A percentile compares a stretch with the other conserved stretches of the same genome.
These are phyloP conservation scores for Hypomontagnella submonticulosa DNA, from an alignment of 495 filamentous ascomycete genomes.

Conservation along the genomic window DNA sequence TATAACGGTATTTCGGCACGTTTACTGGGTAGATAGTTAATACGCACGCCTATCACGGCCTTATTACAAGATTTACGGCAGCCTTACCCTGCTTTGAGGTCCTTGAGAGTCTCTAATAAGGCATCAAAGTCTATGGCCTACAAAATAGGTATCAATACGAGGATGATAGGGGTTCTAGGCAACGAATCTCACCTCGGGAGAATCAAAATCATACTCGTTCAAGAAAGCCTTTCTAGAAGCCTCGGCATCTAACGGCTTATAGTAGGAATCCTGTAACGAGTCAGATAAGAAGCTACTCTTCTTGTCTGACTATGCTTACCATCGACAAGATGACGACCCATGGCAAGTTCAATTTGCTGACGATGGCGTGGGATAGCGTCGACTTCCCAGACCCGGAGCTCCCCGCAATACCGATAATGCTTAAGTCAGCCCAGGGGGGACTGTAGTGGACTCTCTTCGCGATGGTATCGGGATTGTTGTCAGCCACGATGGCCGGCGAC, in stretches of 20 bases:
- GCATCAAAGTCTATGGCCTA: slow-evolving; percentile 93
- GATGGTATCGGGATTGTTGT: slow-evolving; percentile 50
- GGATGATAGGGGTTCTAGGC: background rate
- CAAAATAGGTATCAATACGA: slow-evolving; percentile 30
- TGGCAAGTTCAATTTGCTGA: slow-evolving; percentile 86
- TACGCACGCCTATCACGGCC: slow-evolving; percentile 1
- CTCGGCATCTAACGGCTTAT: slow-evolving; percentile 83
- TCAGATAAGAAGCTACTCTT: slow-evolving; percentile 31
- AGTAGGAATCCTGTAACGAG: slow-evolving; percentile 85
- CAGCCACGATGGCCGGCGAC: slow-evolving; percentile 38
- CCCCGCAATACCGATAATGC: slow-evolving; percentile 95
- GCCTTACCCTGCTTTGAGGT: slow-evolving; percentile 89
- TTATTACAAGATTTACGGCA: slow-evolving; percentile 6
- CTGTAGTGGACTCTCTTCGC: slow-evolving; percentile 75
- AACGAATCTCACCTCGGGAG: slow-evolving; percentile 68
- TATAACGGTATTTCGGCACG: slow-evolving; percentile 94
- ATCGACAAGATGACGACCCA: slow-evolving; percentile 99
- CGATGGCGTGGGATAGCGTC: slow-evolving; percentile 91
- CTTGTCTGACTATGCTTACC: slow-evolving; percentile 61
- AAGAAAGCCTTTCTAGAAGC: slow-evolving; percentile 78
- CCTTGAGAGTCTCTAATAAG: slow-evolving; percentile 79
- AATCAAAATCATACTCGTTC: slow-evolving; percentile 96
- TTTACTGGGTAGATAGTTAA: slow-evolving; percentile 65
- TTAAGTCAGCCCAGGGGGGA: slow-evolving; percentile 92
- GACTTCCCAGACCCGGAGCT: slow-evolving; percentile 98